Evolutionary conservation across 2,329 filamentous ascomycete species (phyloP).

Genomic region (Cytospora piceae): DNA sequence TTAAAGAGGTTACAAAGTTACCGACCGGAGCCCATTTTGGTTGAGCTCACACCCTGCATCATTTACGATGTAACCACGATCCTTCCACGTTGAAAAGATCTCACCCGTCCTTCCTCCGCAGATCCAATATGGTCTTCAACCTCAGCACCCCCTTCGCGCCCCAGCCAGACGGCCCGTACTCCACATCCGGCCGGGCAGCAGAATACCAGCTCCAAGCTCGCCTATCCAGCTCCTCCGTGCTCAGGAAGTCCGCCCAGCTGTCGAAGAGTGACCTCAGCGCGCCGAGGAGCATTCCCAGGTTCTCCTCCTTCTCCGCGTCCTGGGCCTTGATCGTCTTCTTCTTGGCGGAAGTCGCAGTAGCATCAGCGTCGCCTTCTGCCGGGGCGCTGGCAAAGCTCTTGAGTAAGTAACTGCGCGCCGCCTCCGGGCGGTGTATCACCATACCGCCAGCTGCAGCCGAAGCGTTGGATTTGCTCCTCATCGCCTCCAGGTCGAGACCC

Average conservation of each 20-base stretch:
- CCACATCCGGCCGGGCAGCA: slow-evolving; percentile 74
- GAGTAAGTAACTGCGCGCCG: slow-evolving; percentile 62
- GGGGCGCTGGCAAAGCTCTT: slow-evolving; percentile 61
- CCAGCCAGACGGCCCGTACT: slow-evolving; percentile 76
- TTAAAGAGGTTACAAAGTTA: not conserved
- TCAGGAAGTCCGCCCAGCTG: slow-evolving; percentile 73
- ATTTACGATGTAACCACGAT: not conserved
- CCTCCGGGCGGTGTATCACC: slow-evolving; percentile 75
- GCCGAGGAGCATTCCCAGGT: slow-evolving; percentile 70
- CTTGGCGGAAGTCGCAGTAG: slow-evolving; percentile 42
- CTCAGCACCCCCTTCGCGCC: slow-evolving; percentile 76
- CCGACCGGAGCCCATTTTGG: not conserved
- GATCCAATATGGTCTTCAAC: slow-evolving; percentile 66
- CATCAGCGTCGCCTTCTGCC: slow-evolving; percentile 28
- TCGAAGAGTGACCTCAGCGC: slow-evolving; percentile 72
- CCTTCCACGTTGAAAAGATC: not conserved
- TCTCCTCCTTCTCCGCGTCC: slow-evolving; percentile 67
- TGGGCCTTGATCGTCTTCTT: slow-evolving; percentile 57
- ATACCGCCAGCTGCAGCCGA: slow-evolving; percentile 54
- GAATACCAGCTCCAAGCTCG: slow-evolving; percentile 85
- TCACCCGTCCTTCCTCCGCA: slow-evolving; percentile 49
- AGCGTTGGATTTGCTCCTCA: slow-evolving; percentile 45
- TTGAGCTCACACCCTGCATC: not conserved
- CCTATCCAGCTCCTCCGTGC: slow-evolving; percentile 69
- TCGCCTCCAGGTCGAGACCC: slow-evolving; percentile 61